These are phyloP conservation scores for Aspergillus nanangensis DNA, from an alignment of 495 filamentous ascomycete species.

Conservation along the genomic window DNA sequence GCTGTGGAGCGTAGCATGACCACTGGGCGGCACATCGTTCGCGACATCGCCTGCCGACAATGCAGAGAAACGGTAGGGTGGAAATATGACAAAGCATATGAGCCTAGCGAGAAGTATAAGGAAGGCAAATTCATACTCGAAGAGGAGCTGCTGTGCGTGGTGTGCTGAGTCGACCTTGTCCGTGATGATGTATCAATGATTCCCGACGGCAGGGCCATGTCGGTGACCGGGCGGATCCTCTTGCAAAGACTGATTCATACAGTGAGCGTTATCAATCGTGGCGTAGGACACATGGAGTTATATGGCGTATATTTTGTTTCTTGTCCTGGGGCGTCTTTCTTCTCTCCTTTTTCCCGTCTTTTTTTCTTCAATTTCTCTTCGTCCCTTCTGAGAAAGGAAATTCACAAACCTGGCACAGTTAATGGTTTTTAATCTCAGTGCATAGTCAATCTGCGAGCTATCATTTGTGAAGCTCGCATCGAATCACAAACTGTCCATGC, in stretches of 20 bases:
- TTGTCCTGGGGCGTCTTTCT: conserved; percentile 29
- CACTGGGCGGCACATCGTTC: conserved; percentile 89
- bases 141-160: conserved; percentile 80
- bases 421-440: no score
- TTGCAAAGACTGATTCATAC: conserved; percentile 13
- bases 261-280: conserved; percentile 14
- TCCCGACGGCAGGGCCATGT: no score
- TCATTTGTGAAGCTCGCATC: no score
- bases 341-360: conserved; percentile 46
- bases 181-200: no score
- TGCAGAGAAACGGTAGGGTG: conserved; percentile 92
- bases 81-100: conserved; percentile 98
- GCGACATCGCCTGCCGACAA: conserved; percentile 84
- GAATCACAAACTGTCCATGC: no score
- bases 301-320: conserved; percentile 38
- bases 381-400: background rate
- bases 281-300: conserved; percentile 23
- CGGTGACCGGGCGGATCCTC: background rate
- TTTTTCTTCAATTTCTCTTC: conserved; percentile 3
- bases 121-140: conserved; percentile 98
- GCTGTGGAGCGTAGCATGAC: conserved; percentile 96
- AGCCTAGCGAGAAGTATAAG: conserved; percentile 92
- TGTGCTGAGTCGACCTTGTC: conserved; percentile 41
- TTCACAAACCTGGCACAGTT: background rate
- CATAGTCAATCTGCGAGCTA: no score